phyloP scores from a whole-genome alignment of 768 basidiomycete genomes.

The Nevesoporus exiguus region DNA sequence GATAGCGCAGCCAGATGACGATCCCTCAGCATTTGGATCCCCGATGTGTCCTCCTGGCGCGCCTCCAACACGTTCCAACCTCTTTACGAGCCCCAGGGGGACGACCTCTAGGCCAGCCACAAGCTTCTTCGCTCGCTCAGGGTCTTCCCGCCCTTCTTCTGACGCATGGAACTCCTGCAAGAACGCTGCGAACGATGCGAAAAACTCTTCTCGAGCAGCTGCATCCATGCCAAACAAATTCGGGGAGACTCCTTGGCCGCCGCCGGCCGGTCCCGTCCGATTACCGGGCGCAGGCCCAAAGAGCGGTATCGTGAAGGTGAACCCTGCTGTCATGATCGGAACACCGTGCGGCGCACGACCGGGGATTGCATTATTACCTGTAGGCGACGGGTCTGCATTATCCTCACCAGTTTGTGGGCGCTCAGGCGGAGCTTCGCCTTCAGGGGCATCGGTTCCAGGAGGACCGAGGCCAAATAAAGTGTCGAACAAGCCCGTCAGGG shows the following conservation, averaged over 20 bases:
- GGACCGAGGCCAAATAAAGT: slow-evolving; percentile 25
- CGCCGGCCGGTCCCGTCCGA: slow-evolving; percentile 2
- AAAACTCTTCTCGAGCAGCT: slow-evolving; percentile 20
- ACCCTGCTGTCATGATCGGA: slow-evolving; percentile 28
- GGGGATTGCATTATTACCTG: slow-evolving; percentile 22
- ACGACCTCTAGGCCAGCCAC: slow-evolving; percentile 64
- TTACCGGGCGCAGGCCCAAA: slow-evolving; percentile 20
- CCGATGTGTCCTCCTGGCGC: slow-evolving; percentile 33
- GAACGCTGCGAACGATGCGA: slow-evolving; percentile 27
- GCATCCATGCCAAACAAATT: slow-evolving; percentile 19
- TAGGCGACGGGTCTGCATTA: slow-evolving; percentile 13
- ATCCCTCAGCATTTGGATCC: slow-evolving; percentile 33
- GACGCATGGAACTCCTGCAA: slow-evolving; percentile 26
- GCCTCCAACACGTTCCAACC: slow-evolving; percentile 52
- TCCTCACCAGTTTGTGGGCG: slow-evolving; percentile 30
- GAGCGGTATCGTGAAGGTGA: slow-evolving; percentile 36
- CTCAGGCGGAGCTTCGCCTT: slow-evolving; percentile 19
- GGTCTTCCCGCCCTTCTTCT: slow-evolving; percentile 52
- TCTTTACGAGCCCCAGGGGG: slow-evolving; percentile 59
- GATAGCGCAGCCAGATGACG: slow-evolving; percentile 57
- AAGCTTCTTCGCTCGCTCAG: slow-evolving; percentile 61
- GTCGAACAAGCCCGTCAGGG: slow-evolving; percentile 22
- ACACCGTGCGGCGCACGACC: slow-evolving; percentile 20
- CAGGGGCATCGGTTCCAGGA: slow-evolving; percentile 10
- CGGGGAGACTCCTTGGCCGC: not conserved